These are phyloP conservation scores for Pseudocercospora fuligena DNA, from an alignment of 2,329 filamentous ascomycete genomes.

Conservation along the genomic window DNA sequence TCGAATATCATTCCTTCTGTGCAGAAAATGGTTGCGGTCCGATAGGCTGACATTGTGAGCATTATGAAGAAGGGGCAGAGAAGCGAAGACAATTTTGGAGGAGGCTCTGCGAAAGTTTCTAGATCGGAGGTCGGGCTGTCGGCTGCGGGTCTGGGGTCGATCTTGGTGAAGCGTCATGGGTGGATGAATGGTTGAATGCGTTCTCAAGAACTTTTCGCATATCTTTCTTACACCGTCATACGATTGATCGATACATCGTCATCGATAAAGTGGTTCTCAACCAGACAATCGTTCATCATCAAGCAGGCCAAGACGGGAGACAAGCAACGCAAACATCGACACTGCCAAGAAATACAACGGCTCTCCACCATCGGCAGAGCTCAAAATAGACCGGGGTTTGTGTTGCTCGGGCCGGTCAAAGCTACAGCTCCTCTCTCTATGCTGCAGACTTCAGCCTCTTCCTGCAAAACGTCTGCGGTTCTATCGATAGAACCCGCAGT, in stretches of 20 bases:
- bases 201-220: background rate
- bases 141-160: background rate
- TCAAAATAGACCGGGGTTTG: slow-evolving; percentile 10
- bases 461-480: background rate
- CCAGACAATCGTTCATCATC: background rate
- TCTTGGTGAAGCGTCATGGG: background rate
- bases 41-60: background rate
- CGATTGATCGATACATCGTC: background rate
- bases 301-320: slow-evolving; percentile 5
- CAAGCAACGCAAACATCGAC: background rate
- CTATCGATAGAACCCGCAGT: slow-evolving; percentile 2
- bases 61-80: background rate
- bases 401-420: background rate
- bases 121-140: slow-evolving; percentile 4
- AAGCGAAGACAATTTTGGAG: background rate
- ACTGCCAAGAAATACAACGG: slow-evolving; percentile 5
- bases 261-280: background rate
- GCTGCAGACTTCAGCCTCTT: slow-evolving; percentile 9
- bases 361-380: slow-evolving; percentile 4
- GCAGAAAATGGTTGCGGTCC: background rate
- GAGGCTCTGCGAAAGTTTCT: background rate
- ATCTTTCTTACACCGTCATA: too few relatives aligned
- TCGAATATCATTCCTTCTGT: background rate
- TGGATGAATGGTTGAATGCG: background rate
- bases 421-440: background rate